These are phyloP conservation scores for Populus hybrid DNA, from an alignment of 441 rosid species.

Conservation along the genomic window DNA sequence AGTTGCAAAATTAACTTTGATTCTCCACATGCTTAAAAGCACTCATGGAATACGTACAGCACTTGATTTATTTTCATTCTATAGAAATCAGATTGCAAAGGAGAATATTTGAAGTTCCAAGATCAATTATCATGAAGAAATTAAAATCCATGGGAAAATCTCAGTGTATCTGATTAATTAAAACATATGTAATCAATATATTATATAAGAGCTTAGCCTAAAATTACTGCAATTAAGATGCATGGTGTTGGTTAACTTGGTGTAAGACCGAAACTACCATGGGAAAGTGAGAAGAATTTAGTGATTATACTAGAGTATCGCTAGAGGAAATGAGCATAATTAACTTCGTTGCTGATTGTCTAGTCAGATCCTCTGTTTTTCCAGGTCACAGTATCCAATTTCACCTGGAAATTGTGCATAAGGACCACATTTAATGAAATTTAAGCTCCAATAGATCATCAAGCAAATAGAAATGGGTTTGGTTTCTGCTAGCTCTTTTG, in stretches of 20 bases:
- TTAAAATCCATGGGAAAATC: not conserved
- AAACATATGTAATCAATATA: not conserved
- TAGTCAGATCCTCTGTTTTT: slow-evolving; percentile 8
- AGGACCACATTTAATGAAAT: slow-evolving; percentile 10
- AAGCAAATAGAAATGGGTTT: slow-evolving; percentile 45
- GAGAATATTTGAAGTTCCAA: not conserved
- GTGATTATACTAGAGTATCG: not conserved
- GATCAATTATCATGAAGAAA: not conserved
- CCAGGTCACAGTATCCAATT: not conserved
- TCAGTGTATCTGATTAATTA: not conserved
- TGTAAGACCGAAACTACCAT: not conserved
- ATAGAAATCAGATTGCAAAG: not conserved
- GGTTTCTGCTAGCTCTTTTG: slow-evolving; percentile 47
- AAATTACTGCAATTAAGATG: not conserved
- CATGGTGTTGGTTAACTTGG: not conserved
- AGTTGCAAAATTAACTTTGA: not conserved
- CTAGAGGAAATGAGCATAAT: not conserved
- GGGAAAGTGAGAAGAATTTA: not conserved
- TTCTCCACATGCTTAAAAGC: not conserved
- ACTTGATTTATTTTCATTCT: not conserved
- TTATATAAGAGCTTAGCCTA: not conserved
- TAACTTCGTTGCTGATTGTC: not conserved
- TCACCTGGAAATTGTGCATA: slow-evolving; percentile 3
- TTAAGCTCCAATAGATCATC: slow-evolving; percentile 20
- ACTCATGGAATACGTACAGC: too few relatives aligned